Evolutionary conservation across 2,329 filamentous ascomycete species (phyloP).

Genomic region (Trichoderma endophyticum): DNA sequence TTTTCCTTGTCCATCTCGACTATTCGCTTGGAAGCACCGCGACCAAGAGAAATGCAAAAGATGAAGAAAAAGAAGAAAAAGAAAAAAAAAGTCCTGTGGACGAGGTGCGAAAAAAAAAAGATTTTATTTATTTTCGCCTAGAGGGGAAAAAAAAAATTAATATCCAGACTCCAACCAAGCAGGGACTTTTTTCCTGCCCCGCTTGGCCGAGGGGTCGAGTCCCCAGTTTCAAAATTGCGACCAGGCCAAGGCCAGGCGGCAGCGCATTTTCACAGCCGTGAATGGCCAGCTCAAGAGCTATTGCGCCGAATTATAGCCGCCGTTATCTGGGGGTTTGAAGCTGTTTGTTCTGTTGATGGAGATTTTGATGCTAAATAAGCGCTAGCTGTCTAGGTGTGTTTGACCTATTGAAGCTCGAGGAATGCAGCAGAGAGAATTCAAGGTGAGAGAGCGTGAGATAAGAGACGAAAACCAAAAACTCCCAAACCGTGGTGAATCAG

Average conservation of each 20-base stretch:
- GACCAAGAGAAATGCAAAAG: slow-evolving; percentile 19
- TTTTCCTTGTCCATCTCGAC: slow-evolving; percentile 56
- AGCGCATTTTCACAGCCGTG: neutral
- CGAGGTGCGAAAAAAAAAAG: slow-evolving; percentile 18
- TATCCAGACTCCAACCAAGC: slow-evolving; percentile 14
- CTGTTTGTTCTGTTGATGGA: neutral
- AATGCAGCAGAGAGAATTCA: neutral
- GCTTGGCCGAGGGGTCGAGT: slow-evolving; percentile 19
- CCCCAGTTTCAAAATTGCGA: slow-evolving; percentile 10
- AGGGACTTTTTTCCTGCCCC: slow-evolving; percentile 15
- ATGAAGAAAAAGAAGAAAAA: neutral
- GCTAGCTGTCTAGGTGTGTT: neutral
- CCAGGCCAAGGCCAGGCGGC: neutral
- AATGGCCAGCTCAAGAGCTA: neutral
- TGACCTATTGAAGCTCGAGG: neutral
- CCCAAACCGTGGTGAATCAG: neutral
- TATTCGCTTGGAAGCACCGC: slow-evolving; percentile 27
- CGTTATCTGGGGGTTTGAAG: neutral
- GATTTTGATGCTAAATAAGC: neutral
- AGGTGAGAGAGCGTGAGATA: neutral
- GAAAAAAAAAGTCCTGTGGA: neutral
- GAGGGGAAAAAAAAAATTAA: slow-evolving; percentile 23
- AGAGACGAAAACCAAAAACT: neutral
- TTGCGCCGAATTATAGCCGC: slow-evolving; percentile 14
- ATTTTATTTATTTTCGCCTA: slow-evolving; percentile 19